Conservation (phyloP, 2,329 filamentous ascomycete genomes). For the Calonectria leucothoes region DNA sequence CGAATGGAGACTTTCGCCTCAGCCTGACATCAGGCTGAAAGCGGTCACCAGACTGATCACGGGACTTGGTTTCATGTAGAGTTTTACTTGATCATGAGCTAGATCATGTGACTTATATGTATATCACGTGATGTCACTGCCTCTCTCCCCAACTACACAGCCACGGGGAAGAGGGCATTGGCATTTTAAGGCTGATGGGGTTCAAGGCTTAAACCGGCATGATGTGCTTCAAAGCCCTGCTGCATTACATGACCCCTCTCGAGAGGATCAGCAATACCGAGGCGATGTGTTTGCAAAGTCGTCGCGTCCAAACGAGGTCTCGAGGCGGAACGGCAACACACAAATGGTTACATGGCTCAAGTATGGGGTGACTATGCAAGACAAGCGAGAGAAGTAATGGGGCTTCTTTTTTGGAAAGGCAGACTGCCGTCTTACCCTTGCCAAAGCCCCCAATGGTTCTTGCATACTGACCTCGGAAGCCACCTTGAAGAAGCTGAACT, state of each 20-base stretch:
- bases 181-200: not conserved
- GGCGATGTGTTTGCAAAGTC: conserved; percentile 16
- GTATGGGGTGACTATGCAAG: not conserved
- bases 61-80: conserved; percentile 23
- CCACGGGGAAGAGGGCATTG: not conserved
- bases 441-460: not conserved
- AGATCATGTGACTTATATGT: conserved; percentile 14
- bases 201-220: not conserved
- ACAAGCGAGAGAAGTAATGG: conserved; percentile 8
- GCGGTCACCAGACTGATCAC: conserved; percentile 29
- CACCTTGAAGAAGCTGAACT: conserved; percentile 18
- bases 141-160: conserved; percentile 14
- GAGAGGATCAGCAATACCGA: conserved; percentile 5
- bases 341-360: not conserved
- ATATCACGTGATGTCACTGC: conserved; percentile 13
- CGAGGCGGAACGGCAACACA: conserved; percentile 12
- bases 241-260: not conserved
- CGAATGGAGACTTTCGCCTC: conserved; percentile 27
- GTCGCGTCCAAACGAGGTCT: conserved; percentile 20
- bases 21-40: conserved; percentile 40
- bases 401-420: conserved; percentile 19
- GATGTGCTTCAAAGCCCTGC: conserved; percentile 12
- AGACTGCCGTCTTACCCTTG: conserved; percentile 19
- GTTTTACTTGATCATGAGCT: not conserved
- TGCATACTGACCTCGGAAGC: not conserved